phyloP scores from a whole-genome alignment of 2,329 filamentous ascomycete genomes.

The Coniochaeta sp. region DNA sequence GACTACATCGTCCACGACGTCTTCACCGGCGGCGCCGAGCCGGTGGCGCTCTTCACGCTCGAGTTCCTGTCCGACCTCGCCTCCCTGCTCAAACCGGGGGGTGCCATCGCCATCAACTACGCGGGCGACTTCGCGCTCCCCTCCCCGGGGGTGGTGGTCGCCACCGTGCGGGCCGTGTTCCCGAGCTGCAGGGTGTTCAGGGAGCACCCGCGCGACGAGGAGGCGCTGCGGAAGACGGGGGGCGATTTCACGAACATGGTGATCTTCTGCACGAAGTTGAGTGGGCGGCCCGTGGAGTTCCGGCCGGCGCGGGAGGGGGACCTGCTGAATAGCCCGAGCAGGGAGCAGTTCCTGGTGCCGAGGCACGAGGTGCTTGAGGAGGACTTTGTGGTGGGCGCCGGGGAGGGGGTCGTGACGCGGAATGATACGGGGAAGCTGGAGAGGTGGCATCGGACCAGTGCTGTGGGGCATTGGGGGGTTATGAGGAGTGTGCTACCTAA shows the following conservation, averaged over 20 bases:
- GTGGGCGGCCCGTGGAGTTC: slow-evolving; percentile 52
- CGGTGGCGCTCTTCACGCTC: slow-evolving; percentile 76
- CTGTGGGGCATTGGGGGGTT: slow-evolving; percentile 80
- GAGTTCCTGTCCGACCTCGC: slow-evolving; percentile 72
- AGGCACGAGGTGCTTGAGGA: slow-evolving; percentile 57
- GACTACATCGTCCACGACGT: slow-evolving; percentile 97
- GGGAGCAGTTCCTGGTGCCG: slow-evolving; percentile 65
- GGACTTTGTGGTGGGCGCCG: slow-evolving; percentile 36
- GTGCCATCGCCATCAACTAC: slow-evolving; percentile 92
- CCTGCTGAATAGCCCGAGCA: slow-evolving; percentile 62
- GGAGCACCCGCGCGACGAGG: slow-evolving; percentile 53
- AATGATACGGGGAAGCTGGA: slow-evolving; percentile 62
- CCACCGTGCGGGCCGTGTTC: slow-evolving; percentile 77
- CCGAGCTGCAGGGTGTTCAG: slow-evolving; percentile 88
- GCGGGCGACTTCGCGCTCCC: slow-evolving; percentile 79
- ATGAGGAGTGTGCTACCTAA: slow-evolving; percentile 80
- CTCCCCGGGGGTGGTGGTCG: slow-evolving; percentile 68
- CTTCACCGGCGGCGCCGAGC: slow-evolving; percentile 93
- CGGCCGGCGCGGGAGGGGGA: slow-evolving; percentile 58
- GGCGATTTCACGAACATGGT: slow-evolving; percentile 92
- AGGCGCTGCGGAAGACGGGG: slow-evolving; percentile 37
- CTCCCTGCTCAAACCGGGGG: slow-evolving; percentile 65
- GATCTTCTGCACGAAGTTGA: slow-evolving; percentile 76
- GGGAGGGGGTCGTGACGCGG: slow-evolving; percentile 46
- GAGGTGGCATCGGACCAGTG: slow-evolving; percentile 67